Base-by-base conservation (phyloP, 257 asterid species). In the Pogostemon cablin region DNA sequence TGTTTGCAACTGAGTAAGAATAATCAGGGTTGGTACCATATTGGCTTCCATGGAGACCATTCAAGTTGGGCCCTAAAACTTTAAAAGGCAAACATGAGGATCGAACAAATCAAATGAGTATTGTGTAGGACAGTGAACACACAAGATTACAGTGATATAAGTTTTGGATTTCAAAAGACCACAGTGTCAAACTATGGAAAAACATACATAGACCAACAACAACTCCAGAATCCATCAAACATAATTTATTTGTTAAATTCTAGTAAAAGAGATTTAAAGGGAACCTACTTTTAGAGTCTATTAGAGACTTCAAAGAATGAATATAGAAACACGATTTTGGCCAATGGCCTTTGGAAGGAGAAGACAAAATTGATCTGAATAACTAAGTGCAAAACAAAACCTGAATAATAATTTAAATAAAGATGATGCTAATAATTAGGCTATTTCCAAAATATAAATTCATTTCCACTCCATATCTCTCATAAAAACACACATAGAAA, bases 21-120 rank as follows among this genome's bases (percentile, higher is more conserved):
- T 90, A 92, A 17, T 97, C 98, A 8, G 97, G 76, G 63, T 96
- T 86, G n/a, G 97, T 90, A 17, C 98, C 98, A 44, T 95, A 90
- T 65, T 88, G 97, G 73, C 97, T 86, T 62, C 97, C 98, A 62
- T 90, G 0, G 17, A 15, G 0, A 15, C 17, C 98, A 69, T 83
- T 90, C 96, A 92, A 81, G 71, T 92, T 92, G 47, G 98, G 98
- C 11, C 98, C 98, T 92, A 76, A 3, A 77, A 17, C 48, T 65
- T n/a, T 7, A 17, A 69, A 15, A 63, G 4, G 25, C 59, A 17
- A 17, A 37, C 65, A 53, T 44, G 20, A 5, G 34, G 68, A 54
- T 47, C 39, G 43, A 34, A 3, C 35, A 20, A 49, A 72, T 6
- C 38, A 44, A 25, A 67, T 11, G 17, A n/a, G 38, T 39, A 15